phyloP scores from a whole-genome alignment of 805 yeast genomes.

The Cyberlindnera euphorbiae region DNA sequence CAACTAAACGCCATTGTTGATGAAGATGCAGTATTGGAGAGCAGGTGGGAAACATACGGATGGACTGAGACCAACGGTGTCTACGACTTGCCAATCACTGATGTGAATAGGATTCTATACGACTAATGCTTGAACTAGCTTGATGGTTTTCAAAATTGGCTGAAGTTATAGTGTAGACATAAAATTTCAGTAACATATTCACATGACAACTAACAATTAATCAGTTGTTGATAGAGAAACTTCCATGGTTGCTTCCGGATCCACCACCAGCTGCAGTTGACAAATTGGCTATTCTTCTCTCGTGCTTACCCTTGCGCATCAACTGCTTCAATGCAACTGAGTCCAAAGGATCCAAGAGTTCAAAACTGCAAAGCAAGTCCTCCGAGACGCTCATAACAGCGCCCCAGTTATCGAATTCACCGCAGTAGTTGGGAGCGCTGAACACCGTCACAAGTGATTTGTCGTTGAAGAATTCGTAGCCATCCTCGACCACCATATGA shows the following conservation, averaged over 20 bases:
- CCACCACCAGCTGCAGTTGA: constrained; percentile 17
- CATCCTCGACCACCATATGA: constrained; percentile 96
- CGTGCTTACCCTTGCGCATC: constrained; percentile 90
- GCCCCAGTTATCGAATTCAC: constrained; percentile 78
- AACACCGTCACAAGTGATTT: constrained; percentile 90
- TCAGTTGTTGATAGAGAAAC: constrained; percentile 15
- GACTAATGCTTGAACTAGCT: too few relatives aligned
- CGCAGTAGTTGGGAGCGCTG: constrained; percentile 96
- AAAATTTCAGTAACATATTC: not conserved
- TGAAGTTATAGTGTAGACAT: too few relatives aligned
- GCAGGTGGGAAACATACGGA: constrained; percentile 34
- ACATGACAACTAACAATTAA: not conserved
- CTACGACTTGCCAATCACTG: constrained; percentile 73
- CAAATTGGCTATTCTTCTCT: constrained; percentile 59
- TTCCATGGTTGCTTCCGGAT: constrained; percentile 21
- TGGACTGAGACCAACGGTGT: constrained; percentile 74
- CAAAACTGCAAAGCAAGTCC: constrained; percentile 88
- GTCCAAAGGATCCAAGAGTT: constrained; percentile 89
- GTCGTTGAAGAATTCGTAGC: constrained; percentile 88
- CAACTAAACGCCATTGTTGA: constrained; percentile 67
- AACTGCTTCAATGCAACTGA: constrained; percentile 89
- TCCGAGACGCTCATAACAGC: constrained; percentile 97
- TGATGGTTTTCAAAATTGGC: too few relatives aligned
- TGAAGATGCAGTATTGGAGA: constrained; percentile 36
- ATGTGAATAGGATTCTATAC: constrained; percentile 64